Percentiles rank a stretch among this genome's conserved stretches.
Evolutionary conservation across 1,284 basidiomycete genomes (phyloP).

Genomic region (Flammula alnicola): DNA sequence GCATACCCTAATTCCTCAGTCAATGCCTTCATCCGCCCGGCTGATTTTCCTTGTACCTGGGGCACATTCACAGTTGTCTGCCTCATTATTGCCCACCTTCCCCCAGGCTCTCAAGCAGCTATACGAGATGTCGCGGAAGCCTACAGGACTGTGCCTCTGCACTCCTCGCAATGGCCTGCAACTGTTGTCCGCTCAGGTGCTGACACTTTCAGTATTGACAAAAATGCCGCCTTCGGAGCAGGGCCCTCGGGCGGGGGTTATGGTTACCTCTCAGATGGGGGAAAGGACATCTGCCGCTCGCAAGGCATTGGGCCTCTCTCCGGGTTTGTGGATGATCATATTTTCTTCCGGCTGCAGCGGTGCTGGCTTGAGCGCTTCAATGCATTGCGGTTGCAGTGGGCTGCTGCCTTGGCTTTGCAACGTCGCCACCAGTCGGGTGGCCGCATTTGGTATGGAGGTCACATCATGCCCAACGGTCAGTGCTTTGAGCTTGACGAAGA

Average conservation of each 20-base stretch:
- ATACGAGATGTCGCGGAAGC: conserved; percentile 17
- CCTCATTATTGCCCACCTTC: conserved; percentile 21
- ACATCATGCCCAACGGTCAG: conserved; percentile 18
- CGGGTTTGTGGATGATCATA: not conserved
- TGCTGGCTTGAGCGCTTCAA: conserved; percentile 35
- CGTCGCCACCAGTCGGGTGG: conserved; percentile 19
- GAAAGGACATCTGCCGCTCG: not conserved
- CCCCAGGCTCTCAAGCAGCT: conserved; percentile 39
- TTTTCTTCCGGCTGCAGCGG: conserved; percentile 5
- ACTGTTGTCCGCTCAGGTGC: too few relatives aligned
- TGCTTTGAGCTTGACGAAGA: conserved; percentile 39
- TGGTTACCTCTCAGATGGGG: not conserved
- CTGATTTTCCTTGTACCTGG: conserved; percentile 8
- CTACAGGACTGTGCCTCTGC: conserved; percentile 39
- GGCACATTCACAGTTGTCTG: conserved; percentile 1
- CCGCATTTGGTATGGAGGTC: conserved; percentile 35
- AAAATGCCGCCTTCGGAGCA: not conserved
- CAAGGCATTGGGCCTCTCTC: not conserved
- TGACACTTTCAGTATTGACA: too few relatives aligned
- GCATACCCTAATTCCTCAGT: not conserved
- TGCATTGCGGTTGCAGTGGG: conserved; percentile 34
- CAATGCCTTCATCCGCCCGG: not conserved
- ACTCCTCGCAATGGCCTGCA: conserved; percentile 40
- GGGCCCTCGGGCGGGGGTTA: not conserved
- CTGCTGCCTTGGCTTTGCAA: conserved; percentile 31